Conservation (phyloP, 495 filamentous ascomycete genomes). For the Hyaloscypha hepaticicola region DNA sequence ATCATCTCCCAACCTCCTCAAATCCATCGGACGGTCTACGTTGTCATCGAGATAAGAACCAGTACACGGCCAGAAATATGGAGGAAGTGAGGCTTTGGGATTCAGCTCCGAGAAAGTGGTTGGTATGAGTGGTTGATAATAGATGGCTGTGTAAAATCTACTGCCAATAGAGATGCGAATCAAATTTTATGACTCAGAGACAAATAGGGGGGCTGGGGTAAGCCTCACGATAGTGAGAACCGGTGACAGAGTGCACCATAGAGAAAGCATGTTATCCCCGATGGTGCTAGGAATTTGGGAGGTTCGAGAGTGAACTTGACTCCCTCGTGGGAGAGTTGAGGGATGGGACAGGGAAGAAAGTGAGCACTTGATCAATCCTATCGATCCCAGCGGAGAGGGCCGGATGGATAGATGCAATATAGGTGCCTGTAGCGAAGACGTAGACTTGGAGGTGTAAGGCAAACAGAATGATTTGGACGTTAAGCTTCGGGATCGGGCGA, state of each 20-base stretch:
- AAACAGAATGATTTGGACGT: not conserved
- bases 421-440: not conserved
- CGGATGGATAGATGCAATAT: not conserved
- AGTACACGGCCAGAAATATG: not conserved
- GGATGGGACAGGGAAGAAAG: not conserved
- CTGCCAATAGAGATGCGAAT: not conserved
- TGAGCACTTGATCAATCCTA: not conserved
- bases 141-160: constrained; percentile 1
- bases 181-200: constrained; percentile 2
- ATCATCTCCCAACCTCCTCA: not conserved
- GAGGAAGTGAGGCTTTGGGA: not conserved
- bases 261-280: not conserved
- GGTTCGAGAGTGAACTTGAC: not conserved
- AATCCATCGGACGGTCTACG: not conserved
- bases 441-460: not conserved
- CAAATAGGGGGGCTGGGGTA: not conserved
- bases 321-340: not conserved
- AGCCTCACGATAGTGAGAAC: not conserved
- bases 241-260: not conserved
- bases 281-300: not conserved
- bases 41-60: not conserved
- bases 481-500: not conserved
- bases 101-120: not conserved
- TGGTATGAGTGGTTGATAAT: not conserved
- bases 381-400: not conserved